Evolutionary conservation across 495 filamentous ascomycete species (phyloP).

Genomic region (Cairneyella variabilis): DNA sequence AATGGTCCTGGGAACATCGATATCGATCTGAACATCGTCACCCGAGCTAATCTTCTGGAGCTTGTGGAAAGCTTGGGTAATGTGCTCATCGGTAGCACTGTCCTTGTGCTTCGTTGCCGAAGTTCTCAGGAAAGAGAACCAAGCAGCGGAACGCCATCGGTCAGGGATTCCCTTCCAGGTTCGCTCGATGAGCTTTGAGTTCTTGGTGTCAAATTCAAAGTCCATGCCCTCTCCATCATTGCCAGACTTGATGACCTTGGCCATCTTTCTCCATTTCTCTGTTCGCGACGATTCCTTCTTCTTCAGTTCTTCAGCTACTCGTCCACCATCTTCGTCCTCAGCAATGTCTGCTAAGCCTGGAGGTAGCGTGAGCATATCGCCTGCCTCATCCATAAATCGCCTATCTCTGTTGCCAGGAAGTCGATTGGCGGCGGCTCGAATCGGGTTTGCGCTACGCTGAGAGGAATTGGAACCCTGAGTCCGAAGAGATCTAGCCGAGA

Average conservation of each 20-base stretch:
- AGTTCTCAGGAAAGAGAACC: constrained; percentile 87
- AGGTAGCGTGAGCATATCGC: constrained; percentile 82
- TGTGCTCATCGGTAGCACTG: constrained; percentile 61
- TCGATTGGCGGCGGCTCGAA: constrained; percentile 65
- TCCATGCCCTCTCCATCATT: constrained; percentile 72
- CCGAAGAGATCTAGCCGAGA: constrained; percentile 48
- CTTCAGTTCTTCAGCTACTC: constrained; percentile 54
- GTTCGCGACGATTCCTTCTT: constrained; percentile 79
- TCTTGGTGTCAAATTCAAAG: constrained; percentile 83
- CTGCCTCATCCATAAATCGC: constrained; percentile 76
- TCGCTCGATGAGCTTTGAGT: constrained; percentile 81
- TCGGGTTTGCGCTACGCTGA: constrained; percentile 43
- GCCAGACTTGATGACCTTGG: constrained; percentile 55
- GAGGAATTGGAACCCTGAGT: constrained; percentile 47
- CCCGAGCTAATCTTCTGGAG: constrained; percentile 69
- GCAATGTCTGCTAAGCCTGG: constrained; percentile 57
- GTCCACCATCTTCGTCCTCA: constrained; percentile 58
- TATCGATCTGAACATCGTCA: constrained; percentile 95
- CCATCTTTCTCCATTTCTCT: constrained; percentile 98
- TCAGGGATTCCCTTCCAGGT: constrained; percentile 99
- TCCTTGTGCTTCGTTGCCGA: constrained; percentile 65
- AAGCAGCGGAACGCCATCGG: constrained; percentile 88
- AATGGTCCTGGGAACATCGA: constrained; percentile 95
- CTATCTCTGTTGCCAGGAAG: constrained; percentile 74
- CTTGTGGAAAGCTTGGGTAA: constrained; percentile 65